These are phyloP conservation scores for Neonectria coccinea DNA, from an alignment of 2,329 filamentous ascomycete species.

Conservation along the genomic window DNA sequence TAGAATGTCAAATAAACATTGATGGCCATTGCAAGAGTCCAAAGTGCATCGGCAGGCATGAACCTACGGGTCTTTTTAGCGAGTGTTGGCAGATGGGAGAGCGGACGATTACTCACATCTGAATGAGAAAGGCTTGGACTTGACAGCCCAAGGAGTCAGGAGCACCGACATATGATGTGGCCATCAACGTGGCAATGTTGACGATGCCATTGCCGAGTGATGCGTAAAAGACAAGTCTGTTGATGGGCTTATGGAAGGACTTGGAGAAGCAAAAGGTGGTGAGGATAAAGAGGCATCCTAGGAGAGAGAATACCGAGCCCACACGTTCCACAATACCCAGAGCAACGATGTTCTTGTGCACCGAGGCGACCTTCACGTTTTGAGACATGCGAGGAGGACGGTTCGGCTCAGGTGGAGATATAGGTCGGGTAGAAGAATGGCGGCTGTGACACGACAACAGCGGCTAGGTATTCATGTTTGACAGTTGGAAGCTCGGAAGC, in stretches of 20 bases:
- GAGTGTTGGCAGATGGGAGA: neutral
- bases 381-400: neutral
- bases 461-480: neutral
- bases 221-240: conserved; percentile 82
- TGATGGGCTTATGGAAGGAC: conserved; percentile 82
- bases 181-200: conserved; percentile 77
- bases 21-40: conserved; percentile 81
- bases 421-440: neutral
- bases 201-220: conserved; percentile 81
- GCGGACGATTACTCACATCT: conserved; percentile 67
- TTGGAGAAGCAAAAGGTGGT: conserved; percentile 72
- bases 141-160: conserved; percentile 65
- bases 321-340: conserved; percentile 19
- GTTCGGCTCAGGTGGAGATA: neutral
- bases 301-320: conserved; percentile 20
- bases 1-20: conserved; percentile 86
- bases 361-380: neutral
- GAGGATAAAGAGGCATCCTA: conserved; percentile 68
- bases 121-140: conserved; percentile 77
- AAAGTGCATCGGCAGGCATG: conserved; percentile 68
- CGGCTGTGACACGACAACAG: neutral
- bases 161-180: conserved; percentile 63
- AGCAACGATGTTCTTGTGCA: neutral
- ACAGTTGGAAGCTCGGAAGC: neutral
- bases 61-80: conserved; percentile 12